Conservation (phyloP, 148 eudicot species). For the Hydrangea macrophylla region DNA sequence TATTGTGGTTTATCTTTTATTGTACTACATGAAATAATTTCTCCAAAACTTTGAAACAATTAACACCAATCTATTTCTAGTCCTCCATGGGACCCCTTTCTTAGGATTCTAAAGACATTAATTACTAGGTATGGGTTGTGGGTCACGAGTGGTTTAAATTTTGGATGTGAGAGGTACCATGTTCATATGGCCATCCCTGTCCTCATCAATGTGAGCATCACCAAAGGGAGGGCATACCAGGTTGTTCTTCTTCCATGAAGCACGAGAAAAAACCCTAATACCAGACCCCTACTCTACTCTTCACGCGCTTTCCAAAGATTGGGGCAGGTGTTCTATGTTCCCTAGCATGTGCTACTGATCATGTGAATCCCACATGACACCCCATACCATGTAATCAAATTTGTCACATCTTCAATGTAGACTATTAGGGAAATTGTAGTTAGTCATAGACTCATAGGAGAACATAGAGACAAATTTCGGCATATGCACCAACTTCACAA, state of each 20-base stretch:
- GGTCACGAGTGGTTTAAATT: no score
- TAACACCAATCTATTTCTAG: background rate
- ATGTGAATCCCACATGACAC: slow-evolving; percentile 57
- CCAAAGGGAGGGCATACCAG: slow-evolving; percentile 35
- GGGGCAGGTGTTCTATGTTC: slow-evolving; percentile 44
- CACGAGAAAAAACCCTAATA: slow-evolving; percentile 31
- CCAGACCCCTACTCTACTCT: slow-evolving; percentile 16
- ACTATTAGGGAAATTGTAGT: no score
- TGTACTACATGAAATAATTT: no score
- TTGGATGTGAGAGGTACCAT: slow-evolving; percentile 18
- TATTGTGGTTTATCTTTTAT: no score
- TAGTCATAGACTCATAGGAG: no score
- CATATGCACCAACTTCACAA: no score
- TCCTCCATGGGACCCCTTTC: background rate
- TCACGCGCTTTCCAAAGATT: slow-evolving; percentile 12
- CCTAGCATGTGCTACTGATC: slow-evolving; percentile 40
- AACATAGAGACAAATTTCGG: no score
- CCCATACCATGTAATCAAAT: slow-evolving; percentile 16
- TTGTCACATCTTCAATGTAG: no score
- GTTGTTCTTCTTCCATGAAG: slow-evolving; percentile 32
- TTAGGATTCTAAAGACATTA: background rate
- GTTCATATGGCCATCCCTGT: slow-evolving; percentile 28
- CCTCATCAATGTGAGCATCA: slow-evolving; percentile 15
- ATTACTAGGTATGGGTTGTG: slow-evolving; percentile 24
- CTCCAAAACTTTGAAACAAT: background rate